These are phyloP conservation scores for Trichophyton benhamiae DNA, from an alignment of 2,329 filamentous ascomycete genomes.

Conservation along the genomic window DNA sequence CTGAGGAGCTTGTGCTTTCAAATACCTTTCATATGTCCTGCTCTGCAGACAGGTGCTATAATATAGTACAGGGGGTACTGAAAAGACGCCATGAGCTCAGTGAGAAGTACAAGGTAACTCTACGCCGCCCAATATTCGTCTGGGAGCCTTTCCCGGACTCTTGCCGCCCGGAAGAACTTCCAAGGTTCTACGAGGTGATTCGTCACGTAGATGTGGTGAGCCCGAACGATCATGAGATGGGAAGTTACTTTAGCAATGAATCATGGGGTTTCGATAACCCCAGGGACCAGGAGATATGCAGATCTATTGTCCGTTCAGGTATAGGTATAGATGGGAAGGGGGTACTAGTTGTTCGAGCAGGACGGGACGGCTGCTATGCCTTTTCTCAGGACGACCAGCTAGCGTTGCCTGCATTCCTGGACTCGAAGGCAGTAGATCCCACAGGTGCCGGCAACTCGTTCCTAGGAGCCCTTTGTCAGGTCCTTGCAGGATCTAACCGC, in stretches of 20 bases:
- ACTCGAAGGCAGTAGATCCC: conserved; percentile 60
- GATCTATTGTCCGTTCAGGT: conserved; percentile 25
- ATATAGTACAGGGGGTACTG: conserved; percentile 60
- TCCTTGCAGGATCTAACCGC: conserved; percentile 36
- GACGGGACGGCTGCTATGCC: conserved; percentile 47
- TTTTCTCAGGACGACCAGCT: conserved; percentile 30
- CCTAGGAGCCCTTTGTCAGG: conserved; percentile 50
- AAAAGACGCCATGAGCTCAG: conserved; percentile 34
- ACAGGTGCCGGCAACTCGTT: conserved; percentile 93
- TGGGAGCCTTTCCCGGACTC: conserved; percentile 94
- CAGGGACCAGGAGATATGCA: conserved; percentile 23
- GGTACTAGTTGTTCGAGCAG: conserved; percentile 44
- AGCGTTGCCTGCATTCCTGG: conserved; percentile 72
- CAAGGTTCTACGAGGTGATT: conserved; percentile 42
- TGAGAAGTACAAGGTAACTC: conserved; percentile 18
- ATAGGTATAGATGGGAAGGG: conserved; percentile 29
- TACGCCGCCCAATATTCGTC: conserved; percentile 57
- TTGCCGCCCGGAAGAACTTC: conserved; percentile 55
- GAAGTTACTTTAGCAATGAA: conserved; percentile 60
- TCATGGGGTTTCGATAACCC: conserved; percentile 23
- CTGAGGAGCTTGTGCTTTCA: conserved; percentile 52
- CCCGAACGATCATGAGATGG: conserved; percentile 85
- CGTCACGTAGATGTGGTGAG: conserved; percentile 48
- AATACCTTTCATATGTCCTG: conserved; percentile 82
- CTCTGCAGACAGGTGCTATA: conserved; percentile 61